Percentiles rank a stretch among this genome's conserved stretches.
These are phyloP conservation scores for Pseudovirgaria hyperparasitica DNA, from an alignment of 2,329 filamentous ascomycete genomes.

Conservation along the genomic window DNA sequence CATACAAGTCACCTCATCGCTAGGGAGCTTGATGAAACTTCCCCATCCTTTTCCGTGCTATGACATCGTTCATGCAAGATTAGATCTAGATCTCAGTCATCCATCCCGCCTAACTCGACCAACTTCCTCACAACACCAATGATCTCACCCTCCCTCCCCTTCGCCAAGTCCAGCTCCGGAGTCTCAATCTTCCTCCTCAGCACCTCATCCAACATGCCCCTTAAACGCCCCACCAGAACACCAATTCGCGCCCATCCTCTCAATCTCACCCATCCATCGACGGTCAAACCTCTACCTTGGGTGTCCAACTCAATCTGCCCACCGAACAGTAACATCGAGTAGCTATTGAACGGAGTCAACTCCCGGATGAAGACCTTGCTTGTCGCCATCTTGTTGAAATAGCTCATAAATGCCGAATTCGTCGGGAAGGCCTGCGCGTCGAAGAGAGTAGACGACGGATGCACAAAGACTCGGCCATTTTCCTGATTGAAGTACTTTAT, in stretches of 20 bases:
- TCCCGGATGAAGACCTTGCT: slow-evolving; percentile 87
- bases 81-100: slow-evolving; percentile 30
- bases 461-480: slow-evolving; percentile 66
- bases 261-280: slow-evolving; percentile 81
- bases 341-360: slow-evolving; percentile 85
- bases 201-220: slow-evolving; percentile 76
- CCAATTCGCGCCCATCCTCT: slow-evolving; percentile 92
- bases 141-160: slow-evolving; percentile 43
- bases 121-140: slow-evolving; percentile 66
- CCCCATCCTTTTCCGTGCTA: no score
- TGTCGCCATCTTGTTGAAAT: slow-evolving; percentile 86
- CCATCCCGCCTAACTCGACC: slow-evolving; percentile 81
- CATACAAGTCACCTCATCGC: no score
- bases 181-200: slow-evolving; percentile 72
- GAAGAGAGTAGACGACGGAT: slow-evolving; percentile 80
- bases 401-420: slow-evolving; percentile 69
- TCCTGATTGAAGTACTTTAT: slow-evolving; percentile 73
- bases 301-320: slow-evolving; percentile 80
- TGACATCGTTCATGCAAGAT: no score
- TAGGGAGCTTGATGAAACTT: no score
- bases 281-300: slow-evolving; percentile 69
- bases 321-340: slow-evolving; percentile 76
- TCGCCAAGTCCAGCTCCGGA: slow-evolving; percentile 44
- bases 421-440: slow-evolving; percentile 63
- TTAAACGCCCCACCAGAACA: slow-evolving; percentile 69